phyloP scores from a whole-genome alignment of 805 yeast genomes.

The Starmerella vitae region DNA sequence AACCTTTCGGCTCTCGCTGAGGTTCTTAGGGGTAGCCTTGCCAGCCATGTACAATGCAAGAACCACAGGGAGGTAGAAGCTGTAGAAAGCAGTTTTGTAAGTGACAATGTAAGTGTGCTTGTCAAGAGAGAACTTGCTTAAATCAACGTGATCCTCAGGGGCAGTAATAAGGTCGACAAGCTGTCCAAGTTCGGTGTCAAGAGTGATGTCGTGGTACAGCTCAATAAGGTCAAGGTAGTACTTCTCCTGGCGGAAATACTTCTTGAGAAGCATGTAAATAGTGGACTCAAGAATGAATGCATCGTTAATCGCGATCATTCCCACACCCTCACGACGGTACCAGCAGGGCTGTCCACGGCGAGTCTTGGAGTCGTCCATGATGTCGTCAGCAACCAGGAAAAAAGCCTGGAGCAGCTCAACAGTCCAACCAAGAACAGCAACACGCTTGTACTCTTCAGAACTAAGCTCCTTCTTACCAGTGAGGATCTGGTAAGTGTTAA shows the following conservation, averaged over 20 bases:
- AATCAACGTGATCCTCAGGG: constrained; percentile 87
- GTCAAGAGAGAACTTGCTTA: constrained; percentile 67
- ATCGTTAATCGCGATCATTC: constrained; percentile 91
- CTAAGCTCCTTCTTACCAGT: constrained; percentile 51
- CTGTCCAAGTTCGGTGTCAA: constrained; percentile 97
- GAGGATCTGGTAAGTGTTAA: constrained; percentile 78
- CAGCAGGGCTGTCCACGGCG: constrained; percentile 99
- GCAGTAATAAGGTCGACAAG: constrained; percentile 90
- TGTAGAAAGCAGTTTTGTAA: constrained; percentile 94
- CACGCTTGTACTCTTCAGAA: constrained; percentile 61
- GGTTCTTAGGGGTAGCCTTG: constrained; percentile 50
- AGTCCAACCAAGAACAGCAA: constrained; percentile 89
- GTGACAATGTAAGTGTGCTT: constrained; percentile 93
- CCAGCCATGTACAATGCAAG: constrained; percentile 92
- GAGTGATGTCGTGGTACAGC: constrained; percentile 91
- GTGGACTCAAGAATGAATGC: constrained; percentile 94
- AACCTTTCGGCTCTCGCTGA: constrained; percentile 76
- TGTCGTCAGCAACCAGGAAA: constrained; percentile 94
- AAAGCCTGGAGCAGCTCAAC: constrained; percentile 91
- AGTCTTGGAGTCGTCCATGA: constrained; percentile 93
- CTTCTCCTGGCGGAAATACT: constrained; percentile 65
- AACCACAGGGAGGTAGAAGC: constrained; percentile 94
- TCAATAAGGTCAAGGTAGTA: constrained; percentile 86
- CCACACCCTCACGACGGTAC: constrained; percentile 69
- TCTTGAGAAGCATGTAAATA: constrained; percentile 76